Evolutionary conservation across 257 asterid species (phyloP).

Genomic region (Catharanthus roseus): DNA sequence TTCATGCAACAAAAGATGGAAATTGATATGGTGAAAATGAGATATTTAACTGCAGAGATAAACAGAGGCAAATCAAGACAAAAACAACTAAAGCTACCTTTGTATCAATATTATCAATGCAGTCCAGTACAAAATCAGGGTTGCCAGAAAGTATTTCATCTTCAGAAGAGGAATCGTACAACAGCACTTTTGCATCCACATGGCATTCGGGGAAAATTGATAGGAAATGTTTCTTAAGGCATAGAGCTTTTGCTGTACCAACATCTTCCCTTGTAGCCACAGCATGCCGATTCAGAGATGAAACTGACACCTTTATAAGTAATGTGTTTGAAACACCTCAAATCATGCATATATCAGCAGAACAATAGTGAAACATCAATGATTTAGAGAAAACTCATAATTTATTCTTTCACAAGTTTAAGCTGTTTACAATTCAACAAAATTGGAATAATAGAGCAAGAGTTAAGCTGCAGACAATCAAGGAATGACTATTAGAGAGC

Average conservation of each 20-base stretch:
- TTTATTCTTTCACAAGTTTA: background rate
- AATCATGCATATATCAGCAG: background rate
- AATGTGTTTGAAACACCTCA: background rate
- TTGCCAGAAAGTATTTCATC: constrained; percentile 86
- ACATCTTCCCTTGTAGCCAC: constrained; percentile 97
- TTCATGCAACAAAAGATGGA: background rate
- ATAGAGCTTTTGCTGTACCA: constrained; percentile 80
- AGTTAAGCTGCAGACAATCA: background rate
- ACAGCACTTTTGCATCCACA: constrained; percentile 71
- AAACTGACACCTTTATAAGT: constrained; percentile 72
- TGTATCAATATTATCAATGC: constrained; percentile 95
- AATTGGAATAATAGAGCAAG: background rate
- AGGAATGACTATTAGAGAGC: background rate
- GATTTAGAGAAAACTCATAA: background rate
- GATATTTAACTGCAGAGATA: background rate
- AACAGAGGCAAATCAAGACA: constrained; percentile 3
- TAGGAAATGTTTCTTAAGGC: constrained; percentile 80
- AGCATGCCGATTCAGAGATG: constrained; percentile 95
- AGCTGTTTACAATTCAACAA: background rate
- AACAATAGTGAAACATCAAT: background rate
- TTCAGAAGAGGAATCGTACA: constrained; percentile 82
- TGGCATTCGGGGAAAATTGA: constrained; percentile 86
- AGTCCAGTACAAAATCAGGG: constrained; percentile 87
- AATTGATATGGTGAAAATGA: background rate
- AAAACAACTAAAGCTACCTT: constrained; percentile 43